Evolutionary conservation across 2,329 filamentous ascomycete species (phyloP), one percentile per base, ranked within the genome.

Genomic region (Celoporthe dispersa): DNA sequence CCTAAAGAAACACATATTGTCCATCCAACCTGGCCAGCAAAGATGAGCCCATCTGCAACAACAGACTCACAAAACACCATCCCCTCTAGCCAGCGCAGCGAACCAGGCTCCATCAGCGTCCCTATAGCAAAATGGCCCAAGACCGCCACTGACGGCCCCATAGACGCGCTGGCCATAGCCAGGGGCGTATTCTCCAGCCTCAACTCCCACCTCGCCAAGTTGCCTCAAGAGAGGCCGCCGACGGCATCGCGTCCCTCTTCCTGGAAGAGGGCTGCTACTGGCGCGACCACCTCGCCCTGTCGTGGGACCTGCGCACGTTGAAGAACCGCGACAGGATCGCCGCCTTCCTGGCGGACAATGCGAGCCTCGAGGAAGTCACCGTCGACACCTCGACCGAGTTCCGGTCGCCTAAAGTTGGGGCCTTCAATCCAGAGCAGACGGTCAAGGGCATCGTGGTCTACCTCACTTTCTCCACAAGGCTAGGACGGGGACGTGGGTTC

Each of bases 401-500:
- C n/a, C 80, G 82, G 9, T 76, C 81, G 0, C 87, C 88, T 0
- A 78, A 80, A 48, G 70, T 82, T 1, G 76, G 79, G 0, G 77
- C 83, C 0, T 81, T 91, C 5, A 88, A 90, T 73, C 81, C 78
- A 0, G 77, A 80, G 1, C 84, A 82, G n/a, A 79, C 81, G 28
- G 83, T 84, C 16, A 81, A 80, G 44, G 87, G 87, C 1, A 79
- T 93, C 0, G 82, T 86, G 64, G 86, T 87, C 70, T 90, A 88
- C 73, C 78, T 90, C 64, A 82, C 77, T 0, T 79, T 90, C 28
- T 81, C 86, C 2, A 90, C 86, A 0, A 79, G 81, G 6, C 73
- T 87, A 1, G 90, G 90, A 0, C 73, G 74, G 0, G 91, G 89
- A 0, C 78, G 83, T 1, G 91, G 90, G 1, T 73, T 92, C 1